Evolutionary conservation across 2,329 filamentous ascomycete species (phyloP), one percentile per base, ranked within the genome.

Genomic region (Teratosphaeria zuluensis): DNA sequence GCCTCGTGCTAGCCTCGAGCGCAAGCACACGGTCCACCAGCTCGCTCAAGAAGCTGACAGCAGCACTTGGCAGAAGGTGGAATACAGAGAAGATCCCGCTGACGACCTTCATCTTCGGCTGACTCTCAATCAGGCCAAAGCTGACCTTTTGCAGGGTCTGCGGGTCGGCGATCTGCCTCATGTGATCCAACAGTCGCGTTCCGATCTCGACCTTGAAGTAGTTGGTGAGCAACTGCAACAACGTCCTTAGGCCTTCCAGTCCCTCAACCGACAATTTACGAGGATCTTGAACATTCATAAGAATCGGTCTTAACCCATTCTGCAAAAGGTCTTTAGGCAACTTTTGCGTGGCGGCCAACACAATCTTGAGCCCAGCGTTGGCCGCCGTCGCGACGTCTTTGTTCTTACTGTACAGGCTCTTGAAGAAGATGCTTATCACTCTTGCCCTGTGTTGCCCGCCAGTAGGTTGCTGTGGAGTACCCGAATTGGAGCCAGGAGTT

Each of bases 131-230:
- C 65, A 96, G 86, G 1, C 88, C 92, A 73, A 99, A 99, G 0
- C 92, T 96, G 1, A 94, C 89, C 68, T 92, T 90, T 71, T 97
- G 92, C 64, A 97, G 77, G 14, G 85, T 82, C 56, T 79, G 81
- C 2, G 89, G 83, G 59, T 96, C 91, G 1, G 92, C 92, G 63
- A 99, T 91, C 11, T 87, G 84, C 70, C 92, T 92, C 74, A 96
- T 88, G 68, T 99, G 94, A 63, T 97, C 92, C 9, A 99, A 80
- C n/a, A 99, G 77, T 28, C 94, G 84, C 24, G 90, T 84, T 6
- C 94, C 95, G 57, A 99, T 99, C 71, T 99, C 94, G 0, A 97
- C 92, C 75, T 99, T 99, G 76, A 99, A 99, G 73, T 99, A 99
- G 60, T 94, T 97, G 0, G 92, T 99, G 19, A 99, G 79, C 1